Evolutionary conservation across 495 filamentous ascomycete genomes (phyloP).

Genomic region (Penicillium mononematosum): DNA sequence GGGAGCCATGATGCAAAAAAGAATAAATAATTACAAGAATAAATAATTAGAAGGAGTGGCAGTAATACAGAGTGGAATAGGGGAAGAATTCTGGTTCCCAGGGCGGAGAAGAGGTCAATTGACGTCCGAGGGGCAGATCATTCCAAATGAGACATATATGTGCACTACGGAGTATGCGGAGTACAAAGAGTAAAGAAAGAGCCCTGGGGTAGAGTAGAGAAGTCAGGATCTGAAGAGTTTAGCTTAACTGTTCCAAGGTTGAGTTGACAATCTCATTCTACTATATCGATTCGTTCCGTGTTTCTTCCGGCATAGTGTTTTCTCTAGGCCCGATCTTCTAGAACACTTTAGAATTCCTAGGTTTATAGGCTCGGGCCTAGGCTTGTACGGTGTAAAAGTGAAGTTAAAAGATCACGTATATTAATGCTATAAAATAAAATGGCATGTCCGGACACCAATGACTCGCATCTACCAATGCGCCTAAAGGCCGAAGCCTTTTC

Average conservation of each 20-base stretch:
- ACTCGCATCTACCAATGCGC: constrained; percentile 43
- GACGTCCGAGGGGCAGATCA: constrained; percentile 12
- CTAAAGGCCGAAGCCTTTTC: constrained; percentile 23
- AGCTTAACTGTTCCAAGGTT: background rate
- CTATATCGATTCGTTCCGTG: background rate
- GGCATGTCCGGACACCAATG: constrained; percentile 44
- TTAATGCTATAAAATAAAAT: background rate
- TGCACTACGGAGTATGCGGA: background rate
- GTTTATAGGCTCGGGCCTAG: background rate
- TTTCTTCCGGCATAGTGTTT: background rate
- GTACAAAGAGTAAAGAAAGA: background rate
- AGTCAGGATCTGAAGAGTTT: background rate
- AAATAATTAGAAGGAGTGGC: constrained; percentile 17
- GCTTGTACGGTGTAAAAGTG: background rate
- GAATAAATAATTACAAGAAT: constrained; percentile 8
- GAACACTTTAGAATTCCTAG: background rate
- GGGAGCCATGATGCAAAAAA: constrained; percentile 47
- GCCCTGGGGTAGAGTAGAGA: background rate
- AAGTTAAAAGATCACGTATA: background rate
- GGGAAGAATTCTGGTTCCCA: constrained; percentile 18
- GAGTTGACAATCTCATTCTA: background rate
- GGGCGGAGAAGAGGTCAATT: constrained; percentile 17
- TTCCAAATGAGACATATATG: constrained; percentile 1
- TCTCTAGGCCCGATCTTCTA: constrained; percentile 2
- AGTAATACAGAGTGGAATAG: constrained; percentile 23